Evolutionary conservation across 352 stramenopile species (phyloP).

Genomic region (Globisporangium mamillatum): DNA sequence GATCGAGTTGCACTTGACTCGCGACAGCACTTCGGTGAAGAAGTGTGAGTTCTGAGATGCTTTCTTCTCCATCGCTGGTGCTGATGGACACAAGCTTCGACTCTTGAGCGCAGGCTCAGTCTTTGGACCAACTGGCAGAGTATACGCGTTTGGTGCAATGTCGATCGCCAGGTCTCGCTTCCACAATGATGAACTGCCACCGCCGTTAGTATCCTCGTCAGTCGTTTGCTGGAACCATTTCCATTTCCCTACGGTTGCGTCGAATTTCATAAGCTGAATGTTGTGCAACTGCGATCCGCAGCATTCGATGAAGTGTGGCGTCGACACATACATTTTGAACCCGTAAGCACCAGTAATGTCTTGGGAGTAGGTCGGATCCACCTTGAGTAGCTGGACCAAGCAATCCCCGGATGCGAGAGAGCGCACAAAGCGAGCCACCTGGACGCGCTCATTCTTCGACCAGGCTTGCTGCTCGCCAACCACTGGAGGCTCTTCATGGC

Average conservation of each 20-base stretch:
- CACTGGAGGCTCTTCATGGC: slow-evolving; percentile 17
- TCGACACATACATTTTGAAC: slow-evolving; percentile 28
- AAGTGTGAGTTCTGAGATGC: slow-evolving; percentile 21
- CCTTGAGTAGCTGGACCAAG: slow-evolving; percentile 34
- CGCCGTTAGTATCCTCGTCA: neutral
- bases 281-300: slow-evolving; percentile 35
- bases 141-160: slow-evolving; percentile 1
- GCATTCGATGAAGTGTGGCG: slow-evolving; percentile 41
- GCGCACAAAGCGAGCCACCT: slow-evolving; percentile 36
- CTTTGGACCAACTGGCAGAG: slow-evolving; percentile 2
- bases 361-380: slow-evolving; percentile 9
- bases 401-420: slow-evolving; percentile 31
- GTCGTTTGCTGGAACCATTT: slow-evolving; percentile 17
- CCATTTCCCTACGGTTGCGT: slow-evolving; percentile 24
- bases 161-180: slow-evolving; percentile 3
- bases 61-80: neutral
- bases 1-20: slow-evolving; percentile 26
- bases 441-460: slow-evolving; percentile 23
- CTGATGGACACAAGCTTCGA: neutral
- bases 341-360: slow-evolving; percentile 11
- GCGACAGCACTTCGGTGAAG: slow-evolving; percentile 31
- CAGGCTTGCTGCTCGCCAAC: slow-evolving; percentile 11
- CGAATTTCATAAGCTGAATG: slow-evolving; percentile 31
- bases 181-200: neutral
- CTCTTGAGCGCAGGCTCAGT: slow-evolving; percentile 10